A percentile compares a stretch with the other conserved stretches of the same genome.
Evolutionary conservation across 768 basidiomycete species (phyloP).

Genomic region (Lactarius sanguifluus): DNA sequence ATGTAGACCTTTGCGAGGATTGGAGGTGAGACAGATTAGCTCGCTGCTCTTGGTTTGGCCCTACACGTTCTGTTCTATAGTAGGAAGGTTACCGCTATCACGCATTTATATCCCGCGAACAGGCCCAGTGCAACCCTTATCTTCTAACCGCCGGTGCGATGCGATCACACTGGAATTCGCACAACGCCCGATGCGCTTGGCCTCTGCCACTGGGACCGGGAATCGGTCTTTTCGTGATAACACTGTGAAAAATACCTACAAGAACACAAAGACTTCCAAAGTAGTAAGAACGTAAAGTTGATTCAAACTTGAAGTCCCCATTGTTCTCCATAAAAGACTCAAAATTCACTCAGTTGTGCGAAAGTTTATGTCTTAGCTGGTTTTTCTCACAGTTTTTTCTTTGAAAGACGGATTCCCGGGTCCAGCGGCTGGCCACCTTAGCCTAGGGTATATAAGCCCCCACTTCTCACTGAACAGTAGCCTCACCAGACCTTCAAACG

Average conservation of each 20-base stretch:
- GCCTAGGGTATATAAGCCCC: background rate
- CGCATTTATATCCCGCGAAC: background rate
- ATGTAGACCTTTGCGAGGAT: background rate
- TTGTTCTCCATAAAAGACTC: too few relatives aligned
- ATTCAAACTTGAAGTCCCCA: too few relatives aligned
- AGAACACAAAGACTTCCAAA: too few relatives aligned
- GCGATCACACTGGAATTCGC: background rate
- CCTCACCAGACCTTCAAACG: background rate
- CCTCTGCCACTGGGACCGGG: too few relatives aligned
- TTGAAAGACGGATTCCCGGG: too few relatives aligned
- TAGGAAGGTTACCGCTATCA: background rate
- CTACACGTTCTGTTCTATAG: too few relatives aligned
- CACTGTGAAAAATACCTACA: too few relatives aligned
- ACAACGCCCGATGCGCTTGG: background rate
- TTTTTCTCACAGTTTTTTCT: too few relatives aligned
- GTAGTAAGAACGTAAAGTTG: too few relatives aligned
- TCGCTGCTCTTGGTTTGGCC: background rate
- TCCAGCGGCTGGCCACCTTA: background rate
- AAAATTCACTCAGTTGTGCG: too few relatives aligned
- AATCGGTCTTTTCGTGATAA: too few relatives aligned
- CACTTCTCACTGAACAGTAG: background rate
- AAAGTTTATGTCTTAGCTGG: too few relatives aligned
- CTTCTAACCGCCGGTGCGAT: background rate
- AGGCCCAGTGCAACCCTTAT: background rate
- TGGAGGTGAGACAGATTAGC: background rate